Evolutionary conservation across 768 basidiomycete species (phyloP).

Genomic region (Hemileccinum impolitum): DNA sequence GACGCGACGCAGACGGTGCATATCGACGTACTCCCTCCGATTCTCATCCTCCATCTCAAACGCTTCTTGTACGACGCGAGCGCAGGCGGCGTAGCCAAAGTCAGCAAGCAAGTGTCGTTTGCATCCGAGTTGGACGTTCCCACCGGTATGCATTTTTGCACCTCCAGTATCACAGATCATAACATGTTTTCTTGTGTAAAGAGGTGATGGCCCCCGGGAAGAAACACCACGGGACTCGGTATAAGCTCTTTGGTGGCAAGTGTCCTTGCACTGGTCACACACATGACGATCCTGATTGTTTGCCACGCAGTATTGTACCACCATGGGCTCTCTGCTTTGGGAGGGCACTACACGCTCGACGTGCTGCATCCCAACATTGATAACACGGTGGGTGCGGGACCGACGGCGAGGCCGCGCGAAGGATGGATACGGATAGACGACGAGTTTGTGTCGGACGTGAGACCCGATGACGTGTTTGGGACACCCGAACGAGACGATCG

Average conservation of each 20-base stretch:
- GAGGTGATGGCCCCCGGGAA: slow-evolving; percentile 60
- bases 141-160: slow-evolving; percentile 40
- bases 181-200: slow-evolving; percentile 13
- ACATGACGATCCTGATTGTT: no score
- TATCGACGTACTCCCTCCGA: slow-evolving; percentile 79
- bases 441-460: slow-evolving; percentile 76
- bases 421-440: slow-evolving; percentile 95
- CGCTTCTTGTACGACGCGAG: slow-evolving; percentile 82
- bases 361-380: slow-evolving; percentile 73
- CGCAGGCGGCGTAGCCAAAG: slow-evolving; percentile 79
- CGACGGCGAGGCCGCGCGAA: slow-evolving; percentile 40
- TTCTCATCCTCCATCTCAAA: slow-evolving; percentile 87
- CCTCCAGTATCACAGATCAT: accelerated
- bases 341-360: slow-evolving; percentile 94
- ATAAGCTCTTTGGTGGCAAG: slow-evolving; percentile 81
- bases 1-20: slow-evolving; percentile 74
- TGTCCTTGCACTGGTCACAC: not conserved
- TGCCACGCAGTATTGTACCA: slow-evolving; percentile 74
- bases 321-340: slow-evolving; percentile 85
- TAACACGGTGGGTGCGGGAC: slow-evolving; percentile 25
- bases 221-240: slow-evolving; percentile 49
- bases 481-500: slow-evolving; percentile 51
- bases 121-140: slow-evolving; percentile 75
- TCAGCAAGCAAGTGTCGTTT: slow-evolving; percentile 78
- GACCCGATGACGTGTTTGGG: slow-evolving; percentile 67